Evolutionary conservation across 1,139 yeast genomes (phyloP).

Genomic region (Zygosaccharomyces sapae): DNA sequence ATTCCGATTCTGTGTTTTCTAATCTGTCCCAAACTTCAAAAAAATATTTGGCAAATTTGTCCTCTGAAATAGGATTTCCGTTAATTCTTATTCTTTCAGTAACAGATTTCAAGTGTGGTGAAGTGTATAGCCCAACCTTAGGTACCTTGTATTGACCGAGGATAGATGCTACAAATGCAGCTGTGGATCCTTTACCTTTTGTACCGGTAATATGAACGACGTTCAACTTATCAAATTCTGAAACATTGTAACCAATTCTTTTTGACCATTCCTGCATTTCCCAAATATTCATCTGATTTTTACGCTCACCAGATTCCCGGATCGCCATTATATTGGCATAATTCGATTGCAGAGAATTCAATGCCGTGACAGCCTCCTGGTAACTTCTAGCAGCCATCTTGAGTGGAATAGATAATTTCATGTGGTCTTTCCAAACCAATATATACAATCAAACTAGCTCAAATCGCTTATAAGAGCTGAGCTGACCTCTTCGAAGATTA

Average conservation of each 20-base stretch:
- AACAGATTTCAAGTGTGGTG: slow-evolving; percentile 92
- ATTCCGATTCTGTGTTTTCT: slow-evolving; percentile 54
- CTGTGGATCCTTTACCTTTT: slow-evolving; percentile 97
- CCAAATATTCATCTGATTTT: slow-evolving; percentile 67
- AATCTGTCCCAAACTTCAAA: slow-evolving; percentile 90
- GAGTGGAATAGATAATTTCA: slow-evolving; percentile 21
- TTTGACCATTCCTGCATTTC: slow-evolving; percentile 92
- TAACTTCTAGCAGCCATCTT: slow-evolving; percentile 31
- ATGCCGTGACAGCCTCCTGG: slow-evolving; percentile 75
- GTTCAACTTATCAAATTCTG: slow-evolving; percentile 68
- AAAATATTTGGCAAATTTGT: slow-evolving; percentile 77
- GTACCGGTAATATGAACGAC: slow-evolving; percentile 94
- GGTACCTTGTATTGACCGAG: slow-evolving; percentile 53
- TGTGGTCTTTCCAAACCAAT: slow-evolving; percentile 6
- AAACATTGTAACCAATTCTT: slow-evolving; percentile 72
- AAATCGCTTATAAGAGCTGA: neutral
- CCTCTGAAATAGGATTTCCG: slow-evolving; percentile 79
- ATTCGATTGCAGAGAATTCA: slow-evolving; percentile 87
- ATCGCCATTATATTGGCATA: slow-evolving; percentile 84
- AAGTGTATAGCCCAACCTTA: slow-evolving; percentile 85
- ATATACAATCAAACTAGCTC: neutral
- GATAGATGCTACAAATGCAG: slow-evolving; percentile 88
- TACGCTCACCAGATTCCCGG: slow-evolving; percentile 63
- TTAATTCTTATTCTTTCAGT: slow-evolving; percentile 87
- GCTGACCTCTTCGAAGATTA: too few species aligned